Base-by-base conservation (phyloP, 2,329 filamentous ascomycete species). In the Fusarium lyarnte region DNA sequence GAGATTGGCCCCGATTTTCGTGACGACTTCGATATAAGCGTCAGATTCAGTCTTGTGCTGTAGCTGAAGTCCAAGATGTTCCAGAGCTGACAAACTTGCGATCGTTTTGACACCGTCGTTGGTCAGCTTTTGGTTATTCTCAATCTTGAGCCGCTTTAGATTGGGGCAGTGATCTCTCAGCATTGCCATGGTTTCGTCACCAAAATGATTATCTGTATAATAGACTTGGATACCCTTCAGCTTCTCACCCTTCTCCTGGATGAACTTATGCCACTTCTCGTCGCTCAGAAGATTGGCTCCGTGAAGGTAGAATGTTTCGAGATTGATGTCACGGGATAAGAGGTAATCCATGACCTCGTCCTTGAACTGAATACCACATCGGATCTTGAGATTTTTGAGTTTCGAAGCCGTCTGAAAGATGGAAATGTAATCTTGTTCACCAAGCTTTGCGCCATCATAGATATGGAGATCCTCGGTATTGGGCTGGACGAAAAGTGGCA, bases 351-450 rank as follows among this genome's bases (percentile, higher is more conserved):
- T 87, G 45, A 94, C 92, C 42, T 87, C 86, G 77, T 98, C 93
- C 81, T 97, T 97, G 85, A 98, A 92, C 78, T 97, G 95, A 54
- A 96, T 93, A n/a, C 92, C 94, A 77, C 95, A 95, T 53, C 92
- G 90, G 16, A 97, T 84, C 72, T 94, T 92, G 63, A 98, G 86
- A 46, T 87, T 87, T 75, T 89, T 89, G 59, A 97, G 84, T 10
- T 86, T 86, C 0, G 93, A 90, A 63, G 93, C 91, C 6, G 90
- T 87, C 57, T 94, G 92, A 70, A 98, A 94, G 45, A 97, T 93
- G 72, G 91, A 89, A 52, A 93, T 88, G 73, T 92, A 94, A 77
- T 98, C 94, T 73, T 94, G 89, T 5, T 89, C 88, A 53, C 89
- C 88, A 16, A 98, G 87, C 74, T 91, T 91, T 73, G 85, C 84